These are phyloP conservation scores for Dictyostelium intermedium DNA, from an alignment of 78 protist species.

Conservation along the genomic window DNA sequence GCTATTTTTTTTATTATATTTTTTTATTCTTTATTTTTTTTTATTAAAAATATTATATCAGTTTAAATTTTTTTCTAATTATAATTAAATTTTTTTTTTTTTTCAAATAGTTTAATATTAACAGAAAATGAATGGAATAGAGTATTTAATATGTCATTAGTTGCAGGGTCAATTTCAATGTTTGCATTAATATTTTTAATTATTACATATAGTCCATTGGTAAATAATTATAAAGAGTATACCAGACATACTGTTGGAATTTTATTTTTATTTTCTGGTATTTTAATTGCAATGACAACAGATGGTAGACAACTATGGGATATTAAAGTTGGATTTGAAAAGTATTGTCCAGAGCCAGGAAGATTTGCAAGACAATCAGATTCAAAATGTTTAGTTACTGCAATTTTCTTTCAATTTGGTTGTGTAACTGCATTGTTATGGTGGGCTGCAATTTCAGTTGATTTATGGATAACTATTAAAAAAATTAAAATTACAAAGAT, in stretches of 20 bases:
- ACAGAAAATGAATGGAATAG: background rate
- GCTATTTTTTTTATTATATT: too few relatives aligned
- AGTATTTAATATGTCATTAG: background rate
- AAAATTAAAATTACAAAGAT: background rate
- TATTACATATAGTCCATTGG: background rate
- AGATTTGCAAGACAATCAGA: slow-evolving; percentile 23
- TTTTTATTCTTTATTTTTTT: background rate
- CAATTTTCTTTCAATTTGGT: slow-evolving; percentile 10
- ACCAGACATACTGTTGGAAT: background rate
- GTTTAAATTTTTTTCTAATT: too few relatives aligned
- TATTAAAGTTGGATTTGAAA: background rate
- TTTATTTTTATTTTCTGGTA: background rate
- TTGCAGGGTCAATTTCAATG: background rate
- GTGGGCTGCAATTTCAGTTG: background rate
- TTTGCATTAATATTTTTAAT: background rate
- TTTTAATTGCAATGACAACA: background rate
- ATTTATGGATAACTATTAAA: slow-evolving; percentile 27
- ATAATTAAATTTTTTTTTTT: background rate
- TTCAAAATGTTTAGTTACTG: background rate
- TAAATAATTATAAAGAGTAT: background rate
- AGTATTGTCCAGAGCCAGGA: background rate
- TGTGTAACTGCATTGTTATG: background rate
- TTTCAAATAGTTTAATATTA: background rate
- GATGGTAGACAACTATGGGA: background rate
- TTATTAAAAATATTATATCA: too few relatives aligned